Evolutionary conservation across 2,329 filamentous ascomycete species (phyloP), one percentile per base, ranked within the genome.

Genomic region (Aureobasidium uvarum): DNA sequence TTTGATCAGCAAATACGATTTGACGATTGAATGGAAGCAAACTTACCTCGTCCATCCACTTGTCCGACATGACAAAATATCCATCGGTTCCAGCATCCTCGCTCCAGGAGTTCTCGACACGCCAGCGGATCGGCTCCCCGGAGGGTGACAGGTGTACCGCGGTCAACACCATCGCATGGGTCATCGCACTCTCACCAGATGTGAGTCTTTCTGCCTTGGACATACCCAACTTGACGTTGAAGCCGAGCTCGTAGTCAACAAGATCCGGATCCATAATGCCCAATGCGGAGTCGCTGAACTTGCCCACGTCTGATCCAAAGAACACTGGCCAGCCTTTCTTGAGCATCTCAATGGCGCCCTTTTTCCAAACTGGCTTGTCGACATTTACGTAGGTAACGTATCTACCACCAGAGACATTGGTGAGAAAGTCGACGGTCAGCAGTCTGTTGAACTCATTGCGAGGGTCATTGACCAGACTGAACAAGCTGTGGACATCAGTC

Each of bases 121-220:
- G 81, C 92, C 92, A 96, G 51, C 92, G 81, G 1, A 92, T 84
- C 2, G 86, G 82, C 76, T 86, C 84, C 1, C 85, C 87, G 66
- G 85, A 78, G 33, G 83, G 80, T 67, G 90, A 88, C 2, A 96
- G 75, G 73, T 96, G 92, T 52, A 96, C 92, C 0, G 86, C 92
- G 2, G 91, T 96, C 68, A 96, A 77, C 0, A 96, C 91, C 92
- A 96, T 96, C 5, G 92, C 92, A 72, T 96, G 92, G 0, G 92
- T 96, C 92, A 96, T 96, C 59, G 85, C 83, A 63, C 85, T 89
- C 78, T 96, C 92, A 13, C 90, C 87, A 0, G 88, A 88, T 71
- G 84, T 81, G 52, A 96, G 79, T 3, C 92, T 81, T 71, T 91
- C 84, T 0, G 89, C 89, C 77, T 96, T 96, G 72, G 80, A 85